These are phyloP conservation scores for Pseudocercospora fijiensis DNA, from an alignment of 2,329 filamentous ascomycete genomes.

Conservation along the genomic window DNA sequence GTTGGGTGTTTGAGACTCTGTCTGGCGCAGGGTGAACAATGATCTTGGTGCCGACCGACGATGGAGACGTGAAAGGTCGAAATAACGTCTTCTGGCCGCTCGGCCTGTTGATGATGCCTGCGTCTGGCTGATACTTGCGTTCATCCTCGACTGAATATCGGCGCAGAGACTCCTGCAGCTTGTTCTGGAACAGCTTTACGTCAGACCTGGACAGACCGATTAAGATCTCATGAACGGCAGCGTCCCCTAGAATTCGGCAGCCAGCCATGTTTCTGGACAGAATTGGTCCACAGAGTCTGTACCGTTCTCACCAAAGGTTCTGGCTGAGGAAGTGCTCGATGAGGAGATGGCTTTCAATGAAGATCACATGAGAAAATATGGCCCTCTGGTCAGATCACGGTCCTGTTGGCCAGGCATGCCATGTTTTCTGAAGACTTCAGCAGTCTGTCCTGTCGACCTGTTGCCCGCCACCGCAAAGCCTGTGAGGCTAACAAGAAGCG, in stretches of 20 bases:
- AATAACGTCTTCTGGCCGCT: conserved; percentile 19
- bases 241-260: conserved; percentile 16
- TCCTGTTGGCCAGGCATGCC: neutral
- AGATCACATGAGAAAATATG: neutral
- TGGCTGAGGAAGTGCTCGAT: neutral
- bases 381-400: neutral
- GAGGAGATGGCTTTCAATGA: neutral
- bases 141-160: conserved; percentile 12
- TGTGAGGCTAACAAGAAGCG: too few relatives aligned
- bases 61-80: conserved; percentile 18
- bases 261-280: conserved; percentile 1
- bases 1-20: neutral
- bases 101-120: conserved; percentile 15
- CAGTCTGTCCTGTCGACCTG: neutral
- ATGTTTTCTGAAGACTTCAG: neutral
- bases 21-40: conserved; percentile 21
- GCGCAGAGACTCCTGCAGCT: conserved; percentile 12
- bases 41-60: conserved; percentile 20
- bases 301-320: neutral
- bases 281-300: neutral
- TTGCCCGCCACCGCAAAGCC: too few relatives aligned
- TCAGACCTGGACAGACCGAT: conserved; percentile 12
- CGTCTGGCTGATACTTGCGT: conserved; percentile 12
- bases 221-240: conserved; percentile 15
- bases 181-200: conserved; percentile 11